A percentile compares a stretch with the other conserved stretches of the same genome.
These are phyloP conservation scores for Phytopythium litorale DNA, from an alignment of 352 stramenopile species.

Conservation along the genomic window DNA sequence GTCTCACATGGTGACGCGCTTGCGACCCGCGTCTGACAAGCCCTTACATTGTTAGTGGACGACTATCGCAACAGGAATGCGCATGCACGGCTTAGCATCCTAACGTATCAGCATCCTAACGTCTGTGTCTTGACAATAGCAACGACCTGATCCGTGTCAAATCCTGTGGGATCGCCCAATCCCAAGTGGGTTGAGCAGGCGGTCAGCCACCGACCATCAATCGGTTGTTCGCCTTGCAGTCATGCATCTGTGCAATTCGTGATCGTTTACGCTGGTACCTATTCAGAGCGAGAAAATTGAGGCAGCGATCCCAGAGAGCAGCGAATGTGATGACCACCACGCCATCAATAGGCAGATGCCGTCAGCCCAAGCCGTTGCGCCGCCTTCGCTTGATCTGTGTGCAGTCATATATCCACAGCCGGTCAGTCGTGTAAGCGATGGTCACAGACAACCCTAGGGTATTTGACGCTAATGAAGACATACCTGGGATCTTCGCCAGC, in stretches of 20 bases:
- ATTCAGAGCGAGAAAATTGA: no score
- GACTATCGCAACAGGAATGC: not conserved
- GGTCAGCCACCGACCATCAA: no score
- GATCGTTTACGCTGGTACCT: no score
- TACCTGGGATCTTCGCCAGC: conserved; percentile 43
- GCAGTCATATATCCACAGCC: not conserved
- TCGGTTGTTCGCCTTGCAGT: no score
- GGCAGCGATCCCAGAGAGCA: no score
- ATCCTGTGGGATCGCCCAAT: not conserved
- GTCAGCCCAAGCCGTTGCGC: not conserved
- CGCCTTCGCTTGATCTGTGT: not conserved
- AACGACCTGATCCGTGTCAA: not conserved
- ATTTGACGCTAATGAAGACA: not conserved
- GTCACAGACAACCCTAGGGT: not conserved
- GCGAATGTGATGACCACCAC: not conserved
- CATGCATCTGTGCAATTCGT: no score
- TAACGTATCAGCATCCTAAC: no score
- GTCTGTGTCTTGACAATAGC: not conserved
- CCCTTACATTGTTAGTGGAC: not conserved
- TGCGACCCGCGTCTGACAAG: not conserved
- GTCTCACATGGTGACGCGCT: not conserved
- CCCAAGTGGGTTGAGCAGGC: no score
- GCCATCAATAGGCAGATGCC: not conserved
- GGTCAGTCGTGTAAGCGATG: not conserved
- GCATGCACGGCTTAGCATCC: not conserved